A percentile compares a stretch with the other conserved stretches of the same genome.
Evolutionary conservation across 352 stramenopile genomes (phyloP).

Genomic region (Saprolegnia parasitica): DNA sequence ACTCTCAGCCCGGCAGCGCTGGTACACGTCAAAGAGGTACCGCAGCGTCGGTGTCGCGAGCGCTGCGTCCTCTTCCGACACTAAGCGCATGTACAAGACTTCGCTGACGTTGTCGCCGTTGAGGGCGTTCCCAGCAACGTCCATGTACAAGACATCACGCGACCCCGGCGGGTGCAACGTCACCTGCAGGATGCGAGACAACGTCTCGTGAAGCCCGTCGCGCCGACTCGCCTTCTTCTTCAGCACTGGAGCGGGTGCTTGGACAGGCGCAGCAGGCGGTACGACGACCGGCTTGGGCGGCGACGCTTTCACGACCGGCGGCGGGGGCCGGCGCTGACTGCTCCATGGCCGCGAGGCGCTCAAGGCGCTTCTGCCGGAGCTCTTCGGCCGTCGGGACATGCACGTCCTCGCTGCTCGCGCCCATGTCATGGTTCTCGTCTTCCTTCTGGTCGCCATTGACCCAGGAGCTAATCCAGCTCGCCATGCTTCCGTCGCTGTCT

Average conservation of each 20-base stretch:
- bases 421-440: neutral
- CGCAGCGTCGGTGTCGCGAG: slow-evolving; percentile 40
- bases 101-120: slow-evolving; percentile 50
- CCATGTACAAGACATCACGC: neutral
- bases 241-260: neutral
- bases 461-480: slow-evolving; percentile 23
- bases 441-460: slow-evolving; percentile 15
- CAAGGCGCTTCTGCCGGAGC: slow-evolving; percentile 16
- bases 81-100: slow-evolving; percentile 64
- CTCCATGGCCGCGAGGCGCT: slow-evolving; percentile 11
- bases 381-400: slow-evolving; percentile 11
- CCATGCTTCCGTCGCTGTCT: neutral
- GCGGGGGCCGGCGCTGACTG: neutral
- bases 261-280: neutral
- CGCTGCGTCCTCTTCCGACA: slow-evolving; percentile 47
- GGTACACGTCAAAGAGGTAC: slow-evolving; percentile 41
- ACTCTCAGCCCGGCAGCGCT: neutral
- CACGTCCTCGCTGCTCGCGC: neutral
- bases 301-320: neutral
- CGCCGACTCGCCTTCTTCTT: neutral
- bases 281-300: neutral
- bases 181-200: slow-evolving; percentile 17
- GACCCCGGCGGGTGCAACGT: slow-evolving; percentile 1
- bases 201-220: slow-evolving; percentile 7
- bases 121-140: slow-evolving; percentile 21